Evolutionary conservation across 1,139 yeast genomes (phyloP), one percentile per base, ranked within the genome.

Genomic region (Geotrichum aggregatum): DNA sequence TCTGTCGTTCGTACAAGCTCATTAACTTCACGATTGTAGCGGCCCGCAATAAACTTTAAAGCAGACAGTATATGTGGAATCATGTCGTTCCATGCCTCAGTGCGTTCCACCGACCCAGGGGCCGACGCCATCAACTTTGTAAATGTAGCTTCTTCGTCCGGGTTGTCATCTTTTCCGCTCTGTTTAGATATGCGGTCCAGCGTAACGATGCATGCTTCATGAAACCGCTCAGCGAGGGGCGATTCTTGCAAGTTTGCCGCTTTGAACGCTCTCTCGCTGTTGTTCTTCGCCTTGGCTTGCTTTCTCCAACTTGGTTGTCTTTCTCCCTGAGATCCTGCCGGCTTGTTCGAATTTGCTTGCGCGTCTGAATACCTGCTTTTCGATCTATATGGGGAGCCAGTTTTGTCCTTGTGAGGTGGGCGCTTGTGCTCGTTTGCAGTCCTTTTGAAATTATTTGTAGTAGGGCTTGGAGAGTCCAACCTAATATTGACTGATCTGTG

Each of bases 201-300:
- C 1, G 44, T 41, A 1, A 41, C 24, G 10, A 18, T 6, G 28
- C 51, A 48, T 3, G 51, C 51, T 30, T 41, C 47, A 34, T 35
- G 36, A 22, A 41, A 48, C 19, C 26, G 21, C 10, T 22, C n/a
- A 22, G 47, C 46, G 22, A 41, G 39, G 11, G 43, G 45, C 24
- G 47, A 41, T 5, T 48, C 47, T 21, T 48, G 51, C 11, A 48
- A 34, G 34, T 48, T 38, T 2, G 22, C 38, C 7, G 51, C 47
- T 22, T 34, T 44, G 33, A 44, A 44, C 14, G 40, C 30, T 18
- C 18, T 21, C 8, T 24, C 8, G 28, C 28, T 24, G 28, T 8
- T 8, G 8, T 24, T 24, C 5, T 8, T 24, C 4, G 38, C 11
- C 10, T 34, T 34, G 38, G 19, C 11, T 6, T 16, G 14, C 11